A percentile compares a stretch with the other conserved stretches of the same genome.
phyloP scores from a whole-genome alignment of 495 filamentous ascomycete species.

The Parachaetomium inaequale region DNA sequence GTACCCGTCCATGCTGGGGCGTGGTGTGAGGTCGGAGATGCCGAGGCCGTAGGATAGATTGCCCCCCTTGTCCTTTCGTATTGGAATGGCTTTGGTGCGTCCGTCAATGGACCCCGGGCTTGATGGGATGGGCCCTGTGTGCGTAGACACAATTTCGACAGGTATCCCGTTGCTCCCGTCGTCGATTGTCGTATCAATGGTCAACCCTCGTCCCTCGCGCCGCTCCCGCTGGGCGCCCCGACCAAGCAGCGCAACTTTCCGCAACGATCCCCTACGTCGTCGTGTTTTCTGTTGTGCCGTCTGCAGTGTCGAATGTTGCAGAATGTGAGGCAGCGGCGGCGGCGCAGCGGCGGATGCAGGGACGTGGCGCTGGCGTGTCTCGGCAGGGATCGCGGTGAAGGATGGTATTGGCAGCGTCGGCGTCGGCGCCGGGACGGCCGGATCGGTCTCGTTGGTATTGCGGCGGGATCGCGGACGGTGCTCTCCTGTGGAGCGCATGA shows the following conservation, averaged over 20 bases:
- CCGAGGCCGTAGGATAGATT: slow-evolving; percentile 40
- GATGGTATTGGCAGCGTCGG: slow-evolving; percentile 28
- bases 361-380: slow-evolving; percentile 19
- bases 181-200: slow-evolving; percentile 40
- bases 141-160: slow-evolving; percentile 4
- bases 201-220: slow-evolving; percentile 44
- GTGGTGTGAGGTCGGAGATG: slow-evolving; percentile 47
- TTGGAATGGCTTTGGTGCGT: slow-evolving; percentile 2
- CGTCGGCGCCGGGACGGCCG: slow-evolving; percentile 20
- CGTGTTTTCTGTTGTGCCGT: slow-evolving; percentile 65
- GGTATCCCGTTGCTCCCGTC: neutral
- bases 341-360: slow-evolving; percentile 35
- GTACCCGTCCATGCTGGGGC: slow-evolving; percentile 46
- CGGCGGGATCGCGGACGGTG: slow-evolving; percentile 41
- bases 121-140: slow-evolving; percentile 16
- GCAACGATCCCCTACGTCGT: slow-evolving; percentile 70
- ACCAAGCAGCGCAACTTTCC: slow-evolving; percentile 75
- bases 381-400: slow-evolving; percentile 28
- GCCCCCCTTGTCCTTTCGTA: slow-evolving; percentile 5
- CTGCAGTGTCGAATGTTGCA: slow-evolving; percentile 45
- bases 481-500: slow-evolving; percentile 53
- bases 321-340: slow-evolving; percentile 41
- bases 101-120: neutral
- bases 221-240: slow-evolving; percentile 61
- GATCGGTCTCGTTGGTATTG: slow-evolving; percentile 37